phyloP scores from a whole-genome alignment of 768 basidiomycete species.

The Lyophyllum semitale region DNA sequence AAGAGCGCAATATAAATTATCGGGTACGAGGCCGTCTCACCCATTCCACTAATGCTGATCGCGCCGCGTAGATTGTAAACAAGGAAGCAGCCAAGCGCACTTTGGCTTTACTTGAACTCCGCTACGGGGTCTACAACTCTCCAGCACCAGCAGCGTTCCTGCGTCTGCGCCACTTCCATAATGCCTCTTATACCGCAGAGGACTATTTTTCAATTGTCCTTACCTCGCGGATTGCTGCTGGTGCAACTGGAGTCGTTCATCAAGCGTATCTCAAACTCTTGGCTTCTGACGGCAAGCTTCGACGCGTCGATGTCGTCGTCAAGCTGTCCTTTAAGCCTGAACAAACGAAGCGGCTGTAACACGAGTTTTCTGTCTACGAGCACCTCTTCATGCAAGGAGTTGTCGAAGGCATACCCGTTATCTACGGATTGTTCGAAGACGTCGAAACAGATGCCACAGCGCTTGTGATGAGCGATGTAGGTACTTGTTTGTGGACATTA shows the following conservation, averaged over 20 bases:
- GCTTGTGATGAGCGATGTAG: no score
- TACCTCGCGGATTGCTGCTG: slow-evolving; percentile 10
- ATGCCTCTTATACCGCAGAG: slow-evolving; percentile 2
- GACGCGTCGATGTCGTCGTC: no score
- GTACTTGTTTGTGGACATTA: no score
- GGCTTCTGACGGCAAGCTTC: neutral
- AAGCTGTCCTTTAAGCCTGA: no score
- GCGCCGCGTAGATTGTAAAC: neutral
- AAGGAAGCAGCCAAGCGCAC: slow-evolving; percentile 1
- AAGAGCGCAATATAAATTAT: neutral
- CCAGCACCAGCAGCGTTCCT: slow-evolving; percentile 11
- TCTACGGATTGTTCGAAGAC: slow-evolving; percentile 17
- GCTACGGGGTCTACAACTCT: slow-evolving; percentile 11
- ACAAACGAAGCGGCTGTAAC: slow-evolving; percentile 13
- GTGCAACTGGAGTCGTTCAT: slow-evolving; percentile 13
- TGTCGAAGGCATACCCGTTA: slow-evolving; percentile 8
- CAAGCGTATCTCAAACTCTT: slow-evolving; percentile 2
- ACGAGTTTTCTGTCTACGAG: no score
- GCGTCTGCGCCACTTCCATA: neutral
- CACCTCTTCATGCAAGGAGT: no score
- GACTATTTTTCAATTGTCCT: slow-evolving; percentile 13
- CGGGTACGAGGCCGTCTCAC: neutral
- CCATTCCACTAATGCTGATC: neutral
- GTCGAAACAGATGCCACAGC: no score
- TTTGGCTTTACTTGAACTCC: slow-evolving; percentile 9